Conservation (phyloP, 495 filamentous ascomycete genomes). For the Saxispiralis lemnorum region DNA sequence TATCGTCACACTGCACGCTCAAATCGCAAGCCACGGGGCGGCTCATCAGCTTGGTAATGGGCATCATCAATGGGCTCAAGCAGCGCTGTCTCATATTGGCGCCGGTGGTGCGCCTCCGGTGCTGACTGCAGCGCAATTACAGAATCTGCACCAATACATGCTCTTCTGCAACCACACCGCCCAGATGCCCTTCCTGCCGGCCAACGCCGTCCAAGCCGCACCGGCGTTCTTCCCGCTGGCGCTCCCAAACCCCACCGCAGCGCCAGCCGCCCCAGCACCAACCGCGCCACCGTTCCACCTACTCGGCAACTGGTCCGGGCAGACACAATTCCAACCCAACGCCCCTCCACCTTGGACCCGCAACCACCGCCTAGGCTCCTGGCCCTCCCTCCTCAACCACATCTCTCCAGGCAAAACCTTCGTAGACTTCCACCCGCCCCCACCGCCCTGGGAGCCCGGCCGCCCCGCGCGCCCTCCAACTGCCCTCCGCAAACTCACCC, state of each 20-base stretch:
- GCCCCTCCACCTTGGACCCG: neutral
- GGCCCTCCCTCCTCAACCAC: slow-evolving; percentile 20
- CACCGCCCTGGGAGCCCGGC: neutral
- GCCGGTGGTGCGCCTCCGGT: no score
- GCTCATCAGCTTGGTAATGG: no score
- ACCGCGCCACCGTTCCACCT: no score
- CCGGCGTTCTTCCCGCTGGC: no score
- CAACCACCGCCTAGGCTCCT: slow-evolving; percentile 18
- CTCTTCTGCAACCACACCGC: neutral
- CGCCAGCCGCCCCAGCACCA: neutral
- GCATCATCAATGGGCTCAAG: no score
- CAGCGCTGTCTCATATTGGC: no score
- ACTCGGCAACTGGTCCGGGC: no score
- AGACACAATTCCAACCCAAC: neutral
- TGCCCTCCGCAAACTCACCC: slow-evolving; percentile 8
- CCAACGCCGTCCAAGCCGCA: no score
- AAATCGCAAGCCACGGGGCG: no score
- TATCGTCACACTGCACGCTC: neutral
- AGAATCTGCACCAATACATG: no score
- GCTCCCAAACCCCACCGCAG: neutral
- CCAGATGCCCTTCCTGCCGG: neutral
- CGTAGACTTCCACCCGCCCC: slow-evolving; percentile 7
- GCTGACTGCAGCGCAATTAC: no score
- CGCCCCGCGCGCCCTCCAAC: neutral
- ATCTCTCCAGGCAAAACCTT: slow-evolving; percentile 19